These are phyloP conservation scores for Phytophthora capsici DNA, from an alignment of 352 stramenopile species.

Conservation along the genomic window DNA sequence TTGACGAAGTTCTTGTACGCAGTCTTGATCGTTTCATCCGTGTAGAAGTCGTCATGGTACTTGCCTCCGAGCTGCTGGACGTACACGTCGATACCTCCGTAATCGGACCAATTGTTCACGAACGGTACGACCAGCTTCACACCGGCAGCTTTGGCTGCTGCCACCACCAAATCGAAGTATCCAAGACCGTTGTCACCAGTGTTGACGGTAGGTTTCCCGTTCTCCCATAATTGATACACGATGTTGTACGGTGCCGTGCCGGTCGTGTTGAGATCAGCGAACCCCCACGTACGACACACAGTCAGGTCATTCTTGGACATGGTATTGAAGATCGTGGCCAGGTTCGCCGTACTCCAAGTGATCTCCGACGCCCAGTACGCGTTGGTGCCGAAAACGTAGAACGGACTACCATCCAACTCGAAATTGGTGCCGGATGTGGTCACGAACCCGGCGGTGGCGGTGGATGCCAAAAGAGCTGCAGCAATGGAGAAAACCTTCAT, in stretches of 20 bases:
- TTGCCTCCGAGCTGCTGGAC: conserved; percentile 37
- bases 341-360: conserved; percentile 32
- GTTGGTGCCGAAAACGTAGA: conserved; percentile 46
- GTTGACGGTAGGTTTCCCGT: conserved; percentile 37
- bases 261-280: conserved; percentile 24
- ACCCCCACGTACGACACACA: conserved; percentile 37
- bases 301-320: conserved; percentile 40
- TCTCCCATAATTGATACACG: conserved; percentile 41
- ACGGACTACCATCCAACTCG: conserved; percentile 33
- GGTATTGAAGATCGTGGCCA: conserved; percentile 40
- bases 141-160: conserved; percentile 36
- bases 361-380: conserved; percentile 40
- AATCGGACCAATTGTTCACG: conserved; percentile 48
- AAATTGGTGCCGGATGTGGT: conserved; percentile 41
- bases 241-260: conserved; percentile 32
- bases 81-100: conserved; percentile 43
- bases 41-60: conserved; percentile 47
- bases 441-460: conserved; percentile 27
- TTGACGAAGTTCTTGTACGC: conserved; percentile 43
- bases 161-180: conserved; percentile 40
- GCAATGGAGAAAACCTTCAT: conserved; percentile 35
- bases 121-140: conserved; percentile 46
- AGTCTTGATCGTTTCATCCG: conserved; percentile 33
- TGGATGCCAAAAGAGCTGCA: conserved; percentile 13
- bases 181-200: conserved; percentile 36